Conservation (phyloP, 2,329 filamentous ascomycete genomes). For the Neofusicoccum kwambonambiense region DNA sequence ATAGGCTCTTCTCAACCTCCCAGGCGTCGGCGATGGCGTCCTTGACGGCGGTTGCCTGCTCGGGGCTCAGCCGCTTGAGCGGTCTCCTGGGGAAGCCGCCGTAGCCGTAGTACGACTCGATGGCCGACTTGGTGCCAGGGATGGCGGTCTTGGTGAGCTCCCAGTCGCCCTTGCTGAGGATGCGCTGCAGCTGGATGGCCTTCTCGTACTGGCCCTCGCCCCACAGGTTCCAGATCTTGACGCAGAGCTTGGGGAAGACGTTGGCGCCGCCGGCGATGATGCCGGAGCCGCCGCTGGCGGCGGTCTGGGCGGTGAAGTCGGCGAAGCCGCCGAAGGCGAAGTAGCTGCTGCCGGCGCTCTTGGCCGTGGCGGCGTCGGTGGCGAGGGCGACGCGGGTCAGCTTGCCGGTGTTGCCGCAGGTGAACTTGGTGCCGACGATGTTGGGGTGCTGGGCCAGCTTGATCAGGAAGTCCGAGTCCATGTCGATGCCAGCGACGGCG, state of each 20-base stretch:
- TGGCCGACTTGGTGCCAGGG: conserved; percentile 80
- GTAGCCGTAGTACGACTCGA: conserved; percentile 79
- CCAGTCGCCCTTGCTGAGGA: conserved; percentile 80
- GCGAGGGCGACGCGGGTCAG: conserved; percentile 76
- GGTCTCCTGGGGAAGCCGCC: conserved; percentile 74
- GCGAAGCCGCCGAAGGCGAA: conserved; percentile 87
- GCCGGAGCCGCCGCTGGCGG: conserved; percentile 74
- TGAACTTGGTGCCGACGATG: conserved; percentile 88
- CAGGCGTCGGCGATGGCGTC: conserved; percentile 57
- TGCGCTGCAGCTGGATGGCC: conserved; percentile 71
- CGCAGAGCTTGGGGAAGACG: conserved; percentile 78
- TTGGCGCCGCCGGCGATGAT: conserved; percentile 87
- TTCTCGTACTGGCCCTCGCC: conserved; percentile 71
- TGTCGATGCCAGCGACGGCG: conserved; percentile 80
- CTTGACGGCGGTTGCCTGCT: conserved; percentile 47
- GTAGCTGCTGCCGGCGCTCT: conserved; percentile 54
- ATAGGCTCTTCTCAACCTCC: conserved; percentile 58
- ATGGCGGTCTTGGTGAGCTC: conserved; percentile 78
- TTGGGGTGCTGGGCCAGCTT: conserved; percentile 76
- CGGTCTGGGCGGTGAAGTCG: conserved; percentile 82
- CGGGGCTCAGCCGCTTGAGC: conserved; percentile 64
- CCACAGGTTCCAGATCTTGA: conserved; percentile 75
- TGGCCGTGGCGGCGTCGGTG: conserved; percentile 68
- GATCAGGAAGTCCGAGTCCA: conserved; percentile 86
- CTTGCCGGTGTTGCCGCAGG: conserved; percentile 87